Conservation (phyloP, 371 early-diverging fungal genomes). For the Mucor irregularis region DNA sequence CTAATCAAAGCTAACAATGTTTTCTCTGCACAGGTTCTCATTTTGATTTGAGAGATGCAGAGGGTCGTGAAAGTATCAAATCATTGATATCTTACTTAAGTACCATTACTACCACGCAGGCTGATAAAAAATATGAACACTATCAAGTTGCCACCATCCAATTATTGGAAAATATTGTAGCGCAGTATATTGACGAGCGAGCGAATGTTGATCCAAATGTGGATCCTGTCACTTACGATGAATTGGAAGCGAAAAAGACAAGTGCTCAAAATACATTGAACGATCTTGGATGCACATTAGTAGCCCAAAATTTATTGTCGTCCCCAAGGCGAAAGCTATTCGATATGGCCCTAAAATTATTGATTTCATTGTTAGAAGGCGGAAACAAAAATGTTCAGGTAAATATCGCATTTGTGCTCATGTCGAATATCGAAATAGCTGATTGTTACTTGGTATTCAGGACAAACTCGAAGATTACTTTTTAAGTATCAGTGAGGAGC, state of each 20-base stretch:
- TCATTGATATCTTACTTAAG: conserved; percentile 39
- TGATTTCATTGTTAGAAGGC: conserved; percentile 58
- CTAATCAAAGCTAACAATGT: background rate
- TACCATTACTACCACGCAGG: conserved; percentile 27
- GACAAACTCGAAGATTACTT: conserved; percentile 20
- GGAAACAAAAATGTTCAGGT: conserved; percentile 56
- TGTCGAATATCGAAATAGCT: too few relatives aligned
- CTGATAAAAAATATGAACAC: conserved; percentile 14
- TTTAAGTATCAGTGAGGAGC: conserved; percentile 43
- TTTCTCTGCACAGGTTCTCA: conserved; percentile 25
- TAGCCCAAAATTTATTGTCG: conserved; percentile 53
- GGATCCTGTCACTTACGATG: conserved; percentile 26
- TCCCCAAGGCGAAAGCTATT: conserved; percentile 40
- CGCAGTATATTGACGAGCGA: conserved; percentile 26
- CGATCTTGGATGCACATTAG: conserved; percentile 53
- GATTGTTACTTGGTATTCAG: background rate
- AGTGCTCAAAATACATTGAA: conserved; percentile 48
- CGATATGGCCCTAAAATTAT: conserved; percentile 39
- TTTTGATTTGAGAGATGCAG: conserved; percentile 20
- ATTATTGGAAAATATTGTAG: conserved; percentile 30
- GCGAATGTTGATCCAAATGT: conserved; percentile 4
- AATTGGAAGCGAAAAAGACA: conserved; percentile 33
- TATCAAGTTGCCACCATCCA: conserved; percentile 39
- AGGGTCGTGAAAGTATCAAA: conserved; percentile 9
- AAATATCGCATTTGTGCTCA: conserved; percentile 8